These are phyloP conservation scores for Coemansia sp. DNA, from an alignment of 192 early-diverging fungal genomes.

Conservation along the genomic window DNA sequence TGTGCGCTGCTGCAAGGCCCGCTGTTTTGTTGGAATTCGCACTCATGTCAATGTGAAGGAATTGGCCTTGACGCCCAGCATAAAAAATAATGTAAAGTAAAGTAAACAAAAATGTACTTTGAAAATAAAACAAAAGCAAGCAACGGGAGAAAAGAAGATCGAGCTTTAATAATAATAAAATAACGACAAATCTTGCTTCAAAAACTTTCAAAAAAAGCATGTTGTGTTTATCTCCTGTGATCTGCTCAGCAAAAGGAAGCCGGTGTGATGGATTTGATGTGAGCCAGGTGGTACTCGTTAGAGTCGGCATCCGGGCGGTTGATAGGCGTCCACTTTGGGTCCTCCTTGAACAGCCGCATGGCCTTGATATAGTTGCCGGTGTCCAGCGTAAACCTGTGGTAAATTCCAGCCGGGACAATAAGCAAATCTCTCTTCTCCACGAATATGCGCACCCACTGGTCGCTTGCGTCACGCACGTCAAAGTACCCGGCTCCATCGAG, in stretches of 20 bases:
- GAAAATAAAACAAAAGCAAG: conserved; percentile 9
- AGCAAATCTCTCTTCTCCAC: conserved; percentile 77
- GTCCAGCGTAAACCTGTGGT: conserved; percentile 95
- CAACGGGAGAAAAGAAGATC: background rate
- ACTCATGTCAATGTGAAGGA: background rate
- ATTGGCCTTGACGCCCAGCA: too few species aligned
- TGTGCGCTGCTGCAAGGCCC: conserved; percentile 15
- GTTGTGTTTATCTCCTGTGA: background rate
- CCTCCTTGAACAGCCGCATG: conserved; percentile 82
- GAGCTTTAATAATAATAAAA: conserved; percentile 2
- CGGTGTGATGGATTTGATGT: conserved; percentile 38
- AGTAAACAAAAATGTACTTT: conserved; percentile 17
- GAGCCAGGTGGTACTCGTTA: conserved; percentile 57
- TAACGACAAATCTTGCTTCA: background rate
- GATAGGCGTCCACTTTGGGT: conserved; percentile 80
- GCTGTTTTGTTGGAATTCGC: conserved; percentile 10
- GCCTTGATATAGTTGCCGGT: conserved; percentile 81
- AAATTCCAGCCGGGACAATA: conserved; percentile 91
- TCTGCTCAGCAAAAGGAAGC: background rate
- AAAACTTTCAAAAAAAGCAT: background rate
- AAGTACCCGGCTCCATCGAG: conserved; percentile 92
- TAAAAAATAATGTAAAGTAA: background rate
- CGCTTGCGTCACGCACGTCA: conserved; percentile 67
- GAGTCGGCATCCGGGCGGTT: conserved; percentile 68
- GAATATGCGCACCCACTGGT: conserved; percentile 85